phyloP scores from a whole-genome alignment of 805 yeast genomes.

The Candida methanosorbosa region DNA sequence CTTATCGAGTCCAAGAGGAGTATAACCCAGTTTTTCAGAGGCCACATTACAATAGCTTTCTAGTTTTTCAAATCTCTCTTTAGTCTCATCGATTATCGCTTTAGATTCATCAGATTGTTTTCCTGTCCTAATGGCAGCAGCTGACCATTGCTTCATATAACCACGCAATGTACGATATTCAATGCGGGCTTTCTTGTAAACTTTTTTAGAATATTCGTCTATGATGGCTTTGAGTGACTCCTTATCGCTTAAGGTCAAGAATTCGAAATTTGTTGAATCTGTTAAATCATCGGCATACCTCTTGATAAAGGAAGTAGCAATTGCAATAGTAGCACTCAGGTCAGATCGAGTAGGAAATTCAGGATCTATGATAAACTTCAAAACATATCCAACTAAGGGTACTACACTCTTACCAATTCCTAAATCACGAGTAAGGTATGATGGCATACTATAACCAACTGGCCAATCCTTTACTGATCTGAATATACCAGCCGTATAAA shows the following conservation, averaged over 20 bases:
- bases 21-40: slow-evolving; percentile 30
- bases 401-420: slow-evolving; percentile 10
- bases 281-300: slow-evolving; percentile 31
- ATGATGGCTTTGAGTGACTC: too few species aligned
- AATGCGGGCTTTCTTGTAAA: too few species aligned
- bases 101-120: slow-evolving; percentile 32
- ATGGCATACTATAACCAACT: too few species aligned
- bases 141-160: too few species aligned
- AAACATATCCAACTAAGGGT: slow-evolving; percentile 31
- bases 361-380: slow-evolving; percentile 35
- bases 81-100: slow-evolving; percentile 17
- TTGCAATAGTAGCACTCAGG: slow-evolving; percentile 21
- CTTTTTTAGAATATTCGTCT: too few species aligned
- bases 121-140: slow-evolving; percentile 65
- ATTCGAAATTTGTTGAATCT: too few species aligned
- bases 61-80: slow-evolving; percentile 32
- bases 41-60: slow-evolving; percentile 32
- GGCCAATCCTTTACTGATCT: slow-evolving; percentile 23
- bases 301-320: slow-evolving; percentile 42
- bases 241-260: too few species aligned
- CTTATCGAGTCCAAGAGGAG: slow-evolving; percentile 26
- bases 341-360: slow-evolving; percentile 22
- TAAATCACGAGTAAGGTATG: neutral
- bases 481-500: slow-evolving; percentile 50
- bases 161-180: too few species aligned